Evolutionary conservation across 2,329 filamentous ascomycete genomes (phyloP).

Genomic region (Curvularia spicifera): DNA sequence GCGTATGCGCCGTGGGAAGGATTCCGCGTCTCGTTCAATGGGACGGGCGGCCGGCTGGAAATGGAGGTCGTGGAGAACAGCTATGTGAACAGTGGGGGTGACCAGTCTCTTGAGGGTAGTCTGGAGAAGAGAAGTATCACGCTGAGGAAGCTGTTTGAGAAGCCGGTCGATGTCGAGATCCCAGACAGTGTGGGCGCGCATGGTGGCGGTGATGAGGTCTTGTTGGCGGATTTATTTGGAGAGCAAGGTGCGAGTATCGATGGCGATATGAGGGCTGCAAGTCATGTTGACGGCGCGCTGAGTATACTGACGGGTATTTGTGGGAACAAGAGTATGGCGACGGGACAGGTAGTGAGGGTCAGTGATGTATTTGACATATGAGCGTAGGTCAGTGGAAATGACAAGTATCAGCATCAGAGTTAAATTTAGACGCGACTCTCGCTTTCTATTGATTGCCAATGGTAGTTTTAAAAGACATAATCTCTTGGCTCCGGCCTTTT

Average conservation of each 20-base stretch:
- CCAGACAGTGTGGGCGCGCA: constrained; percentile 62
- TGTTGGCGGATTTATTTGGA: constrained; percentile 66
- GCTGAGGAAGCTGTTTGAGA: constrained; percentile 62
- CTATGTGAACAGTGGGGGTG: constrained; percentile 65
- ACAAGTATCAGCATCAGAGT: background rate
- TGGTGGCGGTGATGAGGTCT: constrained; percentile 64
- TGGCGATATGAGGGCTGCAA: constrained; percentile 61
- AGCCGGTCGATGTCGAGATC: constrained; percentile 63
- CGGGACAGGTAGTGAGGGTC: constrained; percentile 63
- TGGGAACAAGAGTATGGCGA: constrained; percentile 64
- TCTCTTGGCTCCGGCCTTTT: no score
- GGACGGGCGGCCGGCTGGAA: constrained; percentile 65
- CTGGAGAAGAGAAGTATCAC: constrained; percentile 59
- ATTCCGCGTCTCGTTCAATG: constrained; percentile 64
- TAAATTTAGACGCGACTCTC: background rate
- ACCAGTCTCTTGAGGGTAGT: constrained; percentile 62
- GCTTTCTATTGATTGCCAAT: background rate
- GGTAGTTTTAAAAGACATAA: background rate
- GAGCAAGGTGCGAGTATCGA: constrained; percentile 56
- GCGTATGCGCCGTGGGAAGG: constrained; percentile 70
- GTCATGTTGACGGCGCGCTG: constrained; percentile 64
- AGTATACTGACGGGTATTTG: constrained; percentile 67
- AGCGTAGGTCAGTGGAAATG: background rate
- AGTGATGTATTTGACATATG: constrained; percentile 52
- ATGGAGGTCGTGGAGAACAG: constrained; percentile 68